Evolutionary conservation across 768 basidiomycete genomes (phyloP), one percentile per base, ranked within the genome.

Genomic region (Lactarius quietus): DNA sequence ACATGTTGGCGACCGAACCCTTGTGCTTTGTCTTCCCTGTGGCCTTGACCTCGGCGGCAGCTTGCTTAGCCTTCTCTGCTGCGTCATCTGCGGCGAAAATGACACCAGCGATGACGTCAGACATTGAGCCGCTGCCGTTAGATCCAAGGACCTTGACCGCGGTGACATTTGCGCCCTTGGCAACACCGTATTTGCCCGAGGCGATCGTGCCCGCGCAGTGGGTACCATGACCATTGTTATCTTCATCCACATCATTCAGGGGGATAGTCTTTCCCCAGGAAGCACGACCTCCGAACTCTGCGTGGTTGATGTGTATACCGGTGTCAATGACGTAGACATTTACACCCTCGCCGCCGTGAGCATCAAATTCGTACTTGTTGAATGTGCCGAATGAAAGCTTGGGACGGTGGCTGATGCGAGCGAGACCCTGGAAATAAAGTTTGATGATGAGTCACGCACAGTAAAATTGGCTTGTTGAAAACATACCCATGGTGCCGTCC

Each of bases 1-100:
- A 91, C 97, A 99, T 97, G 83, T 96, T 96, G 57, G 89, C 92
- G 60, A 95, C 94, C 20, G 93, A 94, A 28, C 97, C 97, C 80
- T 94, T 95, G 83, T 96, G 92, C 52, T 78, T 78, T 61, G 89
- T 90, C 79, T 84, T 87, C 61, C 92, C 90, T 23, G 92, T 93
- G 35, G 82, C 81, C 59, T 79, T 83, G 67, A 83, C 74, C 74
- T 95, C 92, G 14, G 83, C 82, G 9, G 77, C 79, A 20, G 93
- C 90, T 18, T 81, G 81, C n/a, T 71, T 73, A 0, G 83, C 83
- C 74, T 88, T 92, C 29, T 74, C 70, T 45, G 76, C 73, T 7
- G 91, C 85, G 20, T 76, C 62, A 18, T 72, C 66, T 3, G 84
- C 83, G 60, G 95, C 95, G 84, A 86, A 99, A 28, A 81, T 78